Conservation (phyloP, 129 eudicot species). For the Escallonia herrerae region DNA sequence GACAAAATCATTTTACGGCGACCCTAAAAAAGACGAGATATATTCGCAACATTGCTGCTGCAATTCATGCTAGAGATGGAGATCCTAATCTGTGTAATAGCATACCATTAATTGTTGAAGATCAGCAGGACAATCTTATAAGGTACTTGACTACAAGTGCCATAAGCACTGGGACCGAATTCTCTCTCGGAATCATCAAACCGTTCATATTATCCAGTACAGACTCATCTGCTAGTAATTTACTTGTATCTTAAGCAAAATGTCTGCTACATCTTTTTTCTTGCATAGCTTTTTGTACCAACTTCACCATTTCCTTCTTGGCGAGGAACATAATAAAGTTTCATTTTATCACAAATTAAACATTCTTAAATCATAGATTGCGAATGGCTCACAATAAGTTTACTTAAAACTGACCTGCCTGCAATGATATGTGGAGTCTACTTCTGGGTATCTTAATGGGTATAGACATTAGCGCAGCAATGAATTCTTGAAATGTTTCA, state of each 20-base stretch:
- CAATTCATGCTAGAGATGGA: too few species aligned
- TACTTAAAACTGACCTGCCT: slow-evolving; percentile 38
- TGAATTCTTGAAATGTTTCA: slow-evolving; percentile 73
- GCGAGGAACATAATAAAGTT: slow-evolving; percentile 36
- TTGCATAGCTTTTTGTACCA: slow-evolving; percentile 45
- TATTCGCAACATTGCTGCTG: too few species aligned
- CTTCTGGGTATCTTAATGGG: slow-evolving; percentile 83
- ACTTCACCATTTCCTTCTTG: slow-evolving; percentile 65
- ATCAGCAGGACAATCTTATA: slow-evolving; percentile 74
- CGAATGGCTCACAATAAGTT: too few species aligned
- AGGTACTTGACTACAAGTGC: slow-evolving; percentile 78
- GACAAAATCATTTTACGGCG: too few species aligned
- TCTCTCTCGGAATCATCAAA: slow-evolving; percentile 98
- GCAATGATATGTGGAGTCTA: slow-evolving; percentile 66
- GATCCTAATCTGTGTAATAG: neutral
- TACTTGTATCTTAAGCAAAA: slow-evolving; percentile 54
- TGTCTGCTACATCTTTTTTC: slow-evolving; percentile 69
- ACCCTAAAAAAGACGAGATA: too few species aligned
- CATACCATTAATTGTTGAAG: slow-evolving; percentile 67
- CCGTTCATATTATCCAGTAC: slow-evolving; percentile 81
- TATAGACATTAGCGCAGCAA: slow-evolving; percentile 83
- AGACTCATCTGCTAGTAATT: slow-evolving; percentile 55
- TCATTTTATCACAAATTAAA: too few species aligned
- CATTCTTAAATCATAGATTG: too few species aligned
- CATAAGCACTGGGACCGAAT: slow-evolving; percentile 79